Conservation (phyloP, 306 rosid species). For the Quercus parvula region DNA sequence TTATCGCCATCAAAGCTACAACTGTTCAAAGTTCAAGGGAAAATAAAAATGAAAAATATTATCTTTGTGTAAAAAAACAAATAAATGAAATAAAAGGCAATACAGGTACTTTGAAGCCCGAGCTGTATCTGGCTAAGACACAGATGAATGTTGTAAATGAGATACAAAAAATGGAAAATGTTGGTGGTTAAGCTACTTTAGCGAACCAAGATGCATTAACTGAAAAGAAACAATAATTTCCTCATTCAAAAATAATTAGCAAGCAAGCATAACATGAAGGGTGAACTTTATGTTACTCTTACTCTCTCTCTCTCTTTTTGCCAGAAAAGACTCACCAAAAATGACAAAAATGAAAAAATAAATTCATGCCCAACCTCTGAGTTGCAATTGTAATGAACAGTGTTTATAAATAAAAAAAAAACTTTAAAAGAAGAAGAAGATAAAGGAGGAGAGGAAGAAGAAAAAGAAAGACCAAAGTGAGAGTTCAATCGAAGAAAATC, state of each 20-base stretch:
- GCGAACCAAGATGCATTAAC: background rate
- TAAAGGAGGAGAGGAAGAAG: background rate
- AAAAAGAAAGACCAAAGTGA: background rate
- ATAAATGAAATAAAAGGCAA: background rate
- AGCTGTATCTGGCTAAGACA: background rate
- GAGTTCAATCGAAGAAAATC: background rate
- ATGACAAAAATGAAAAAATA: background rate
- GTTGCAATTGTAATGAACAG: background rate
- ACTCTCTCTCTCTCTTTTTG: background rate
- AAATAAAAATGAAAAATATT: background rate
- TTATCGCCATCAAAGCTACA: slow-evolving; percentile 86
- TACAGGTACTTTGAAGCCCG: background rate
- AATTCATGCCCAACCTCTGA: background rate
- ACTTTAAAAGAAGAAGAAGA: background rate
- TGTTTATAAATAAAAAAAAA: background rate
- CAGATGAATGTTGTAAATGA: background rate
- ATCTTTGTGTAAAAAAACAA: background rate
- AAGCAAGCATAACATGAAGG: background rate
- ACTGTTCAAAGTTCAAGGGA: slow-evolving; percentile 43
- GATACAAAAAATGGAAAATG: background rate
- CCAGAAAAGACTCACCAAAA: background rate
- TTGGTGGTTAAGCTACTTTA: background rate
- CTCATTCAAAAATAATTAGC: background rate
- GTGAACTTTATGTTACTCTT: too few species aligned
- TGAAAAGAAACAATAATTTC: background rate